Percentiles rank a stretch among this genome's conserved stretches.
phyloP scores from a whole-genome alignment of 2,329 filamentous ascomycete genomes.

The Esteya vermicola region DNA sequence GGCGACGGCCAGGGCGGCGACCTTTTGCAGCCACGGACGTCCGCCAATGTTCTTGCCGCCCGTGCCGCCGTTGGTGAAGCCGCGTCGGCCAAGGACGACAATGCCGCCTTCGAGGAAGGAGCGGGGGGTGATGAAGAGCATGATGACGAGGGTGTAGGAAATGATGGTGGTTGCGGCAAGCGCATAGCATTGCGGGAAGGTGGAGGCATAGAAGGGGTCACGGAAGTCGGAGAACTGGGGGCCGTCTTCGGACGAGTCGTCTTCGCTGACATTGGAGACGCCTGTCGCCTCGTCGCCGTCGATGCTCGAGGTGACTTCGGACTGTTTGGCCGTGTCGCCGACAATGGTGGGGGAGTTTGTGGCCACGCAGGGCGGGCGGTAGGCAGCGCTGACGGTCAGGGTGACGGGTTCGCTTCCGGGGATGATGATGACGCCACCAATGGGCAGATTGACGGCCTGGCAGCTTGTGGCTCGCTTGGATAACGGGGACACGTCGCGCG shows the following conservation, averaged over 20 bases:
- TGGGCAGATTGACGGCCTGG: conserved; percentile 27
- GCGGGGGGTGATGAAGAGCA: conserved; percentile 87
- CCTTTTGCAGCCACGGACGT: conserved; percentile 84
- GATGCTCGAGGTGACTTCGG: neutral
- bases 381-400: conserved; percentile 44
- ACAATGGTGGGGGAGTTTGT: conserved; percentile 25
- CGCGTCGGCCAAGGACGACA: conserved; percentile 65
- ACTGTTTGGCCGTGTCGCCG: conserved; percentile 11
- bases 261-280: conserved; percentile 11
- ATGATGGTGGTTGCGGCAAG: conserved; percentile 84
- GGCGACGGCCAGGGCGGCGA: conserved; percentile 57
- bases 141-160: conserved; percentile 82
- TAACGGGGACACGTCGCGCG: no score
- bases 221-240: conserved; percentile 48
- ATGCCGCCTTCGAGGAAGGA: conserved; percentile 81
- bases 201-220: conserved; percentile 88
- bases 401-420: conserved; percentile 39
- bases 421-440: conserved; percentile 33
- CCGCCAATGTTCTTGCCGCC: conserved; percentile 76
- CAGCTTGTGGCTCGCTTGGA: conserved; percentile 13
- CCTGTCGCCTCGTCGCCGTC: conserved; percentile 15
- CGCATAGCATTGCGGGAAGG: conserved; percentile 84
- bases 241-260: conserved; percentile 14
- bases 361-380: conserved; percentile 40
- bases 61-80: conserved; percentile 72